Evolutionary conservation across 163 green algal genomes (phyloP).

Genomic region (Scenedesmus sp.): DNA sequence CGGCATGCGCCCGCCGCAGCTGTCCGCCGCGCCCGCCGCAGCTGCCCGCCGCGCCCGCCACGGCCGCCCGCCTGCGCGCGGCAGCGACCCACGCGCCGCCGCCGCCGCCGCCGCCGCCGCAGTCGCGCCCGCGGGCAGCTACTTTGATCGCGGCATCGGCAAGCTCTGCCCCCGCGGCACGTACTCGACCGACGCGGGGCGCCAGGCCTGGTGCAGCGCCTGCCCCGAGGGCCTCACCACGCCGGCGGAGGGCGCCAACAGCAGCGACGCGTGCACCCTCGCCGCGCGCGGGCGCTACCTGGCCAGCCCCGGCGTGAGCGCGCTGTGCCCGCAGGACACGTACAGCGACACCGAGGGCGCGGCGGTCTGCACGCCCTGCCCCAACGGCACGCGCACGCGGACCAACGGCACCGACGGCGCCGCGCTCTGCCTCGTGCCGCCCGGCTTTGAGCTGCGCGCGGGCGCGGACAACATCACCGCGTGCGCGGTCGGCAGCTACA

Average conservation of each 20-base stretch:
- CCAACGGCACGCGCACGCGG: not conserved
- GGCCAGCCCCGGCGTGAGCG: not conserved
- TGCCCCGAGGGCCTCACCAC: not conserved
- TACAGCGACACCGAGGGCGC: not conserved
- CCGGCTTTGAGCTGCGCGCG: not conserved
- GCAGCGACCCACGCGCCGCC: too few species aligned
- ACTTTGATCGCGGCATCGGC: not conserved
- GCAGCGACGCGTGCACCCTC: not conserved
- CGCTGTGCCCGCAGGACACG: not conserved
- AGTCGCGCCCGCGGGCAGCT: not conserved
- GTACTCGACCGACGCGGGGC: not conserved
- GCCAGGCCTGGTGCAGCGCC: not conserved
- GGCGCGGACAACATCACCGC: not conserved
- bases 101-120: too few species aligned
- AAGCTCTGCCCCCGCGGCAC: not conserved
- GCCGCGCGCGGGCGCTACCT: not conserved
- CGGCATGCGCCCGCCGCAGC: too few species aligned
- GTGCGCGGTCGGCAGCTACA: not conserved
- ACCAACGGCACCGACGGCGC: not conserved
- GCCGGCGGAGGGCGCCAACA: not conserved
- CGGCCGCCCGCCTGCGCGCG: too few species aligned
- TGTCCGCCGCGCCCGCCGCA: too few species aligned
- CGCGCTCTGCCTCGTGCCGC: conserved; percentile 1
- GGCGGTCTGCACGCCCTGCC: not conserved
- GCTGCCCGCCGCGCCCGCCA: too few species aligned